phyloP scores from a whole-genome alignment of 2,329 filamentous ascomycete species.

The Trichoderma brevicompactum region DNA sequence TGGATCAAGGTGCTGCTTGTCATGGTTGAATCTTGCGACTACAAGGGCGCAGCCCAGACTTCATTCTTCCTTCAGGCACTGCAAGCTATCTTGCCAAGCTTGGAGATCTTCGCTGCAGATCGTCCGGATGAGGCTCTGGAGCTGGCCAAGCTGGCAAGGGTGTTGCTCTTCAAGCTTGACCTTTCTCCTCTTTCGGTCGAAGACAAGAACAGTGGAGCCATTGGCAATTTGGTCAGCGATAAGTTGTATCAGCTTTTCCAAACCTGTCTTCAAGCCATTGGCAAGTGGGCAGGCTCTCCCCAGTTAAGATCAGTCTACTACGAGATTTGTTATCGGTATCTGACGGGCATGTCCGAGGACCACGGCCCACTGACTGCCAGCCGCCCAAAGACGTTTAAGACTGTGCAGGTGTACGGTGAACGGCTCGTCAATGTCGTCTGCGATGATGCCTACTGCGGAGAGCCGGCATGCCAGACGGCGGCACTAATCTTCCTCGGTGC shows the following conservation, averaged over 20 bases:
- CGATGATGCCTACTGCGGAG: slow-evolving; percentile 88
- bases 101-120: slow-evolving; percentile 76
- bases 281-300: slow-evolving; percentile 70
- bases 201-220: slow-evolving; percentile 51
- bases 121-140: slow-evolving; percentile 73
- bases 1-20: slow-evolving; percentile 87
- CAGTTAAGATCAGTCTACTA: slow-evolving; percentile 85
- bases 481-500: slow-evolving; percentile 83
- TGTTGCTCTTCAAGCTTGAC: slow-evolving; percentile 73
- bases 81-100: slow-evolving; percentile 83
- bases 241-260: slow-evolving; percentile 92
- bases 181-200: slow-evolving; percentile 47
- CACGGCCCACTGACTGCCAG: slow-evolving; percentile 53
- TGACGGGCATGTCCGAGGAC: slow-evolving; percentile 67
- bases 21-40: slow-evolving; percentile 80
- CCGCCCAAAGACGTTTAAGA: slow-evolving; percentile 69
- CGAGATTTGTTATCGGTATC: slow-evolving; percentile 85
- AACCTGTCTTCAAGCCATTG: slow-evolving; percentile 77
- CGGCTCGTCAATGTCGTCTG: slow-evolving; percentile 84
- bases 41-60: slow-evolving; percentile 71
- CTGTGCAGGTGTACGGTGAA: slow-evolving; percentile 70
- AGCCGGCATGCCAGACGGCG: slow-evolving; percentile 79
- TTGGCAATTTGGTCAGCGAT: slow-evolving; percentile 79
- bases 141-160: slow-evolving; percentile 75
- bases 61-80: slow-evolving; percentile 84